These are phyloP conservation scores for Penicillium sp. DNA, from an alignment of 2,329 filamentous ascomycete genomes.

Conservation along the genomic window DNA sequence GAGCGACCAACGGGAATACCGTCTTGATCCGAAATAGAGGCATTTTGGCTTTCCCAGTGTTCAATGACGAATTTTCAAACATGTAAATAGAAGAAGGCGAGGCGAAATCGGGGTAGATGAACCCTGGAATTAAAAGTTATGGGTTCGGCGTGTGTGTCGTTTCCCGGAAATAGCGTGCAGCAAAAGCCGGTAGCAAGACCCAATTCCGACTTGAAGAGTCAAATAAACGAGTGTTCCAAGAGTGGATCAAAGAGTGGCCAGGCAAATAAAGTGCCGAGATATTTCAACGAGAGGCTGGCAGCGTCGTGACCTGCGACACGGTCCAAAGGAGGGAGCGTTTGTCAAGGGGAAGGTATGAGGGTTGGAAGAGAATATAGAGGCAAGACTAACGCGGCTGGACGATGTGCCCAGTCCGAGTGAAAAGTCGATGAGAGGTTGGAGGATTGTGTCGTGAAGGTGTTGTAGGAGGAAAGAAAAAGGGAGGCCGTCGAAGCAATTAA, in stretches of 20 bases:
- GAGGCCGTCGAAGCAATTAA: constrained; percentile 15
- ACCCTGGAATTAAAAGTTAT: constrained; percentile 11
- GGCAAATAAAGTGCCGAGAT: constrained; percentile 26
- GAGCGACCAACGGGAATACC: constrained; percentile 39
- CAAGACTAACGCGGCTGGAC: constrained; percentile 28
- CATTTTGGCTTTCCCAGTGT: constrained; percentile 34
- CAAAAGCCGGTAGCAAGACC: constrained; percentile 7
- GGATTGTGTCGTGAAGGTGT: constrained; percentile 12
- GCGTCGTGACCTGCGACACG: constrained; percentile 38
- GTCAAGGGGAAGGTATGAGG: constrained; percentile 4
- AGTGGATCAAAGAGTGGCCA: constrained; percentile 23
- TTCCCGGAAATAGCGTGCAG: constrained; percentile 13
- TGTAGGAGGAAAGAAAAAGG: constrained; percentile 19
- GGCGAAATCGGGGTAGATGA: neutral
- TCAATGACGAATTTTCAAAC: constrained; percentile 32
- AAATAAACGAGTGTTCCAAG: constrained; percentile 15
- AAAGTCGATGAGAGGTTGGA: constrained; percentile 12
- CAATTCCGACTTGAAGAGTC: constrained; percentile 3
- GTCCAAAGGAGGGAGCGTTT: constrained; percentile 15
- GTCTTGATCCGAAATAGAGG: constrained; percentile 42
- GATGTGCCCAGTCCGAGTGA: constrained; percentile 24
- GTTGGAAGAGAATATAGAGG: constrained; percentile 2
- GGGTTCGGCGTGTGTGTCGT: constrained; percentile 6
- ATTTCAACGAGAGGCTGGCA: constrained; percentile 38
- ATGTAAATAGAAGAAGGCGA: constrained; percentile 26